These are phyloP conservation scores for Ascochyta lentis DNA, from an alignment of 2,329 filamentous ascomycete species.

Conservation along the genomic window DNA sequence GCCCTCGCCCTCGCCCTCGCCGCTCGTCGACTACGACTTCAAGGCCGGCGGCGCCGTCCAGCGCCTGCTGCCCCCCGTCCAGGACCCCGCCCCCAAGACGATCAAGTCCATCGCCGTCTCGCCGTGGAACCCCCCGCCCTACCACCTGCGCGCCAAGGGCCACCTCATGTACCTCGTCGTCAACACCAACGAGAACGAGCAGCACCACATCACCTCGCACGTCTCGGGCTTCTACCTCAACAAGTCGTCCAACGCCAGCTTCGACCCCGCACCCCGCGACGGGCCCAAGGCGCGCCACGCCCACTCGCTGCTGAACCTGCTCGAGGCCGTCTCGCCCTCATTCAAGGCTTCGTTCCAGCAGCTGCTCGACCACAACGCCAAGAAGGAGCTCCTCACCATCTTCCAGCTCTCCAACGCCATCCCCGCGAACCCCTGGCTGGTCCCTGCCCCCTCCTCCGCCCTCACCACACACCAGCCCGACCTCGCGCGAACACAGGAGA, in stretches of 20 bases:
- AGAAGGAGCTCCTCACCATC: slow-evolving; percentile 85
- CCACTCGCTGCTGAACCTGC: slow-evolving; percentile 84
- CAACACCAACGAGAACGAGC: slow-evolving; percentile 92
- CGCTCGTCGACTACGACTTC: slow-evolving; percentile 77
- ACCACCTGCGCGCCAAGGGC: slow-evolving; percentile 86
- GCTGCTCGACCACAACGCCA: slow-evolving; percentile 83
- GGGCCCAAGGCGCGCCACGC: slow-evolving; percentile 79
- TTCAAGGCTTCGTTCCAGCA: slow-evolving; percentile 78
- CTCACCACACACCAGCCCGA: slow-evolving; percentile 78
- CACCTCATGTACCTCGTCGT: slow-evolving; percentile 90
- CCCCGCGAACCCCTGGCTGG: slow-evolving; percentile 89
- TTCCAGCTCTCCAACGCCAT: slow-evolving; percentile 97
- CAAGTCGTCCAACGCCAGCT: slow-evolving; percentile 93
- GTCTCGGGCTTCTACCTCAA: slow-evolving; percentile 97
- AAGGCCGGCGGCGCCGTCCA: slow-evolving; percentile 70
- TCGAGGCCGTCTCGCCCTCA: slow-evolving; percentile 80
- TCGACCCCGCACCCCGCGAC: slow-evolving; percentile 83
- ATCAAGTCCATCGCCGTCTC: slow-evolving; percentile 89
- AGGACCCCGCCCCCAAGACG: slow-evolving; percentile 80
- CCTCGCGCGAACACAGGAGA: slow-evolving; percentile 88
- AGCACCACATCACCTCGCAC: slow-evolving; percentile 90
- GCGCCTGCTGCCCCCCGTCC: slow-evolving; percentile 71
- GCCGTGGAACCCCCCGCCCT: slow-evolving; percentile 94
- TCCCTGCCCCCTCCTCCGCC: slow-evolving; percentile 71
- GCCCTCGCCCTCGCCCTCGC: slow-evolving; percentile 30